Evolutionary conservation across 139 green algal genomes (phyloP), one percentile per base, ranked within the genome.

Genomic region (Cymbomonas tetramitiformis): DNA sequence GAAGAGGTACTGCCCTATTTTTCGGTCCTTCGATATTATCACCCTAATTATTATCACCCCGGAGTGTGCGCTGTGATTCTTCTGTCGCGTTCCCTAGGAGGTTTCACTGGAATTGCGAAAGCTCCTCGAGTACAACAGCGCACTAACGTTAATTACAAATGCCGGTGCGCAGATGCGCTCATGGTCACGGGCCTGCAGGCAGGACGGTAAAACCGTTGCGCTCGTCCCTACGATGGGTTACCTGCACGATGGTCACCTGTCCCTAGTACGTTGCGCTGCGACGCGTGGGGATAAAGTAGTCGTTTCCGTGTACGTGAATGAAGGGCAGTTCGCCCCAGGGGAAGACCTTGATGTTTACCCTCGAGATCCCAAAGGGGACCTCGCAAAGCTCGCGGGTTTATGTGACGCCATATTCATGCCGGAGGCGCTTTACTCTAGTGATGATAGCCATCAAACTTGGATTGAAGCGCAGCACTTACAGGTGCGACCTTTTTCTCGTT

Each of bases 141-240:
- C n/a, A n/a, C n/a, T n/a, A n/a, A n/a, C n/a, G n/a, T n/a, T n/a
- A n/a, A n/a, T n/a, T n/a, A n/a, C n/a, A n/a, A n/a, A n/a, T n/a
- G n/a, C n/a, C n/a, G n/a, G n/a, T n/a, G n/a, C n/a, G n/a, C n/a
- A n/a, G 34, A 60, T 57, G 49, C 49, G 49, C 49, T 12, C 49
- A 33, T 57, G 6, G 33, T 23, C 33, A 9, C 36, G 33, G 24
- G 32, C 52, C 24, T 18, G 3, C 18, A 38, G 52, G 18, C 1
- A 15, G 3, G 23, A 3, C 1, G 52, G 36, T 1, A 24, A 23
- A 2, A 43, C 1, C 0, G 61, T 98, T 0, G 91, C 62, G 0
- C 78, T 98, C 6, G 91, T 98, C 23, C 91, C 91, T 0, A 98
- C 91, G 1, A 98, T 98, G 91, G 91, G 91, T 4, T 88, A 76